Evolutionary conservation across 805 yeast species (phyloP).

Genomic region (Lachancea sp.): DNA sequence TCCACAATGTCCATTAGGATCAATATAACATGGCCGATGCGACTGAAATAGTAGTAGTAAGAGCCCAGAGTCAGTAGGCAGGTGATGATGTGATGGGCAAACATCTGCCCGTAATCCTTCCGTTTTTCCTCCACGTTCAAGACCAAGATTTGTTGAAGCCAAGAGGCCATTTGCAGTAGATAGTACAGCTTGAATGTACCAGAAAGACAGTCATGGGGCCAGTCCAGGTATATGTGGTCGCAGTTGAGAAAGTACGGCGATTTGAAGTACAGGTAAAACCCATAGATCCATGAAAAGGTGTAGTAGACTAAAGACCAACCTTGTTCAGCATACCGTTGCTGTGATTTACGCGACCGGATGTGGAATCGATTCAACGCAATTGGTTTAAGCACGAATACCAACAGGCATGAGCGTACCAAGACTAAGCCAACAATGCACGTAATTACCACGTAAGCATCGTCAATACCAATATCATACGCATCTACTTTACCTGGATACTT

Average conservation of each 20-base stretch:
- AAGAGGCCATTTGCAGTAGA: slow-evolving; percentile 62
- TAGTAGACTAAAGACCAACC: slow-evolving; percentile 70
- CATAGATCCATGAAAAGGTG: slow-evolving; percentile 47
- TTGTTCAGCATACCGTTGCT: slow-evolving; percentile 76
- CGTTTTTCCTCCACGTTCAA: slow-evolving; percentile 72
- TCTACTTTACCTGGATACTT: slow-evolving; percentile 20
- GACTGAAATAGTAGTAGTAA: slow-evolving; percentile 62
- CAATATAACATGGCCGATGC: slow-evolving; percentile 73
- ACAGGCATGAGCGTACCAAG: slow-evolving; percentile 52
- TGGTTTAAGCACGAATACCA: slow-evolving; percentile 54
- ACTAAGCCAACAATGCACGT: slow-evolving; percentile 51
- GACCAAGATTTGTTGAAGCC: slow-evolving; percentile 76
- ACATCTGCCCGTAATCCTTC: slow-evolving; percentile 82
- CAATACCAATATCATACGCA: slow-evolving; percentile 47
- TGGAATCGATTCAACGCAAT: slow-evolving; percentile 39
- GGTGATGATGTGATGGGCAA: slow-evolving; percentile 82
- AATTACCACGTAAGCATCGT: slow-evolving; percentile 49
- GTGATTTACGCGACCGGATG: slow-evolving; percentile 45
- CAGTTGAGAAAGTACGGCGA: slow-evolving; percentile 56
- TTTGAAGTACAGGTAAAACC: slow-evolving; percentile 48
- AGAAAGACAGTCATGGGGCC: slow-evolving; percentile 67
- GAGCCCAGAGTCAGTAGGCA: slow-evolving; percentile 61
- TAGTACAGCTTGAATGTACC: slow-evolving; percentile 59
- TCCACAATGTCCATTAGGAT: slow-evolving; percentile 83
- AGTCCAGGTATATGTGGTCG: slow-evolving; percentile 52